phyloP scores from a whole-genome alignment of 106 monocot species.

The Allium cepa region DNA sequence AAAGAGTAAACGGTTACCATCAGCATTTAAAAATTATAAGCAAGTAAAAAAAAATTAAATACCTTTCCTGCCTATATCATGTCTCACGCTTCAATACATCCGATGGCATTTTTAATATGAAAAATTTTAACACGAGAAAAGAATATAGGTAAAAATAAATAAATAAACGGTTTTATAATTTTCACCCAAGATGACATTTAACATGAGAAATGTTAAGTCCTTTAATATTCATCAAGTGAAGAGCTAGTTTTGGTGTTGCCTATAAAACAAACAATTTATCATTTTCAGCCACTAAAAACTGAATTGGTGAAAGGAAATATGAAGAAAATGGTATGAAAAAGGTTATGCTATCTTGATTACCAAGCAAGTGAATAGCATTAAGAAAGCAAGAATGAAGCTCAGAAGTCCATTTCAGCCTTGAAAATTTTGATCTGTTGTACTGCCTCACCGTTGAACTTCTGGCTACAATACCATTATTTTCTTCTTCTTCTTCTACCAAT shows the following conservation, averaged over 20 bases:
- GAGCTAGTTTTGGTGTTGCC: slow-evolving; percentile 86
- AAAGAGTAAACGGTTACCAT: no score
- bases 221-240: slow-evolving; percentile 86
- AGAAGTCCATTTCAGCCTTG: slow-evolving; percentile 86
- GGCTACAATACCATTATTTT: slow-evolving; percentile 28
- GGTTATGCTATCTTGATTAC: slow-evolving; percentile 59
- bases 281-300: neutral
- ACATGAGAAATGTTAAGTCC: slow-evolving; percentile 92
- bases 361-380: slow-evolving; percentile 78
- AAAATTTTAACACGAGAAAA: neutral
- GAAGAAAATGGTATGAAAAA: neutral
- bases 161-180: neutral
- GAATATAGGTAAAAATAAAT: neutral
- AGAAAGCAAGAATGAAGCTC: slow-evolving; percentile 87
- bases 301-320: neutral
- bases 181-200: slow-evolving; percentile 90
- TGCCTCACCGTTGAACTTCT: slow-evolving; percentile 73
- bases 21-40: neutral
- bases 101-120: slow-evolving; percentile 13
- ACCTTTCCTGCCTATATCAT: slow-evolving; percentile 67
- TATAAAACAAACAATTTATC: slow-evolving; percentile 23
- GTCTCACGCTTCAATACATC: slow-evolving; percentile 94
- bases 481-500: no score
- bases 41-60: neutral
- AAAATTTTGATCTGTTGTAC: slow-evolving; percentile 84